Evolutionary conservation across 306 rosid species (phyloP), one percentile per base, ranked within the genome.

Genomic region (Glycyrrhiza uralensis): DNA sequence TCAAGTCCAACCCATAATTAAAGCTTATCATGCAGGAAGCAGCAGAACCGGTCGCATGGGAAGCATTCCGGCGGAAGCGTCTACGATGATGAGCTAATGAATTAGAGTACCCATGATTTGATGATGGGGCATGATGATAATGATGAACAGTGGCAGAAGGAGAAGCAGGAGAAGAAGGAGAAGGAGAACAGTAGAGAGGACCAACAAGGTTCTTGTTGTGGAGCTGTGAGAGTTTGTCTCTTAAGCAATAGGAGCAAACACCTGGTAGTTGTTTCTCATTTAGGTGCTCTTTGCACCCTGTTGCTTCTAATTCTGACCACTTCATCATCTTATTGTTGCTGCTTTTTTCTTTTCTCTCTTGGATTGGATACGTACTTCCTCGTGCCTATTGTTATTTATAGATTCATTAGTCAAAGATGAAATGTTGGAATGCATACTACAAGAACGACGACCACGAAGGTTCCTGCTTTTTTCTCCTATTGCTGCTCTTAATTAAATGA

Each of bases 201-300:
- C 29, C 55, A 45, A 19, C 1, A 39, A 63, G 59, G 58, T 46
- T 66, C 2, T 13, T 74, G 49, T 10, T 33, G 41, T 64, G 36
- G 3, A 89, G 85, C 24, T 81, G 76, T 3, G 84, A 79, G 2
- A 89, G 90, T 41, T 78, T 85, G 20, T 89, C 90, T 17, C 87
- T 83, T 0, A 89, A 74, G 20, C 96, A 89, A 52, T 65, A 52
- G 0, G 92, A 81, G 3, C 96, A 89, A 58, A 89, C 96, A 19
- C 90, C 88, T 3, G 88, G 87, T 22, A 66, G 2, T 69, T 55
- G 73, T 35, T 66, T 80, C 72, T 69, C 78, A 12, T 70, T 65
- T 38, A 70, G 87, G 69, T 89, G 92, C 19, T 45, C 69, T 52
- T 67, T 83, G 88, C 96, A 89, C 38, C 33, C 49, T 41, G 68